These are phyloP conservation scores for Poronia punctata DNA, from an alignment of 495 filamentous ascomycete genomes.

Conservation along the genomic window DNA sequence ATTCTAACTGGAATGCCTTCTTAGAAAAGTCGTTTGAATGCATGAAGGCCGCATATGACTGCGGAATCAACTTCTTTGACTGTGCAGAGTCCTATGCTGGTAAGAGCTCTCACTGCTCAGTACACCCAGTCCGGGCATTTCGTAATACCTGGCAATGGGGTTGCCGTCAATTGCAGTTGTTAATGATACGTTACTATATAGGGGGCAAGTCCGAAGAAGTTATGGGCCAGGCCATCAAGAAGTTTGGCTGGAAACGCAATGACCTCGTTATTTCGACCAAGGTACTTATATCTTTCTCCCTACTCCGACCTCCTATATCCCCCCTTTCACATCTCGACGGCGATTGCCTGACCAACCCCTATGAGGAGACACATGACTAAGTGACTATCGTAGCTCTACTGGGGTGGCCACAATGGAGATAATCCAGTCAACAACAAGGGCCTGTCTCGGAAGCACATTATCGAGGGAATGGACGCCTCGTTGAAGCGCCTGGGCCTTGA, in stretches of 20 bases:
- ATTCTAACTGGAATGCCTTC: not conserved
- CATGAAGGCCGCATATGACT: constrained; percentile 70
- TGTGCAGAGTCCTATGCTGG: constrained; percentile 56
- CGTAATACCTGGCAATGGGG: no score
- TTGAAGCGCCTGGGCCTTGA: constrained; percentile 64
- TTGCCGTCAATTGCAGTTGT: no score
- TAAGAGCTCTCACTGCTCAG: constrained; percentile 4
- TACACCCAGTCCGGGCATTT: not conserved
- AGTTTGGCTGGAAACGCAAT: constrained; percentile 67
- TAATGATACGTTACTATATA: constrained; percentile 6
- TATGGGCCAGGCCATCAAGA: constrained; percentile 64
- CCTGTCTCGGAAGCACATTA: constrained; percentile 74
- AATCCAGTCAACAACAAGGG: constrained; percentile 69
- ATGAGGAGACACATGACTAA: constrained; percentile 4
- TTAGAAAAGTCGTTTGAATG: constrained; percentile 58
- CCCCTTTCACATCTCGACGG: not conserved
- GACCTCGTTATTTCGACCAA: constrained; percentile 86
- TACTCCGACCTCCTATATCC: not conserved
- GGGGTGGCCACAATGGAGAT: constrained; percentile 52
- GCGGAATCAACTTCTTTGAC: constrained; percentile 72
- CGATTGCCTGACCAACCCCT: not conserved
- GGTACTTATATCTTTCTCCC: constrained; percentile 27
- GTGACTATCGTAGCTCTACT: constrained; percentile 50
- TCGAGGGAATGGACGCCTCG: constrained; percentile 57
- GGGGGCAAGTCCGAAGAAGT: constrained; percentile 62